Percentiles rank a stretch among this genome's conserved stretches.
These are phyloP conservation scores for Atkinsonella hypoxylon DNA, from an alignment of 2,329 filamentous ascomycete species.

Conservation along the genomic window DNA sequence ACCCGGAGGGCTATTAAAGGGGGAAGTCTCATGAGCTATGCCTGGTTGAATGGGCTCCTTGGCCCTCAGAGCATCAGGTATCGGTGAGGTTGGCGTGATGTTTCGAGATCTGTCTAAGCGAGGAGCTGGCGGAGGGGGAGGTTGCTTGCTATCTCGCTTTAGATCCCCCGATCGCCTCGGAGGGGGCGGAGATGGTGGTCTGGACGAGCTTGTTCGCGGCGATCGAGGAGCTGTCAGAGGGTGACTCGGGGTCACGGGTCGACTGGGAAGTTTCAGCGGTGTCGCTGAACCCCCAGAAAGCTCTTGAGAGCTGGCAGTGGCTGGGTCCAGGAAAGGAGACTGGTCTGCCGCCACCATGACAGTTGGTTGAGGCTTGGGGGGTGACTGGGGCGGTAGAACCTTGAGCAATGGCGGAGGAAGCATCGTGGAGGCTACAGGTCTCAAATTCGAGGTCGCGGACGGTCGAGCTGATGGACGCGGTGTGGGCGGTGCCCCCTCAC, in stretches of 20 bases:
- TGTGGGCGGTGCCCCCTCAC: conserved; percentile 13
- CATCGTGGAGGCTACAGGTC: conserved; percentile 13
- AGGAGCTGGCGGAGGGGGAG: conserved; percentile 63
- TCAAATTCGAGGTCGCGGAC: conserved; percentile 12
- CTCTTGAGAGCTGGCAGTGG: conserved; percentile 27
- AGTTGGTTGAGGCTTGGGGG: conserved; percentile 37
- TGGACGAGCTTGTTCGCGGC: conserved; percentile 33
- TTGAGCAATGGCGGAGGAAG: conserved; percentile 56
- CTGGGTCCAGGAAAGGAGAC: conserved; percentile 35
- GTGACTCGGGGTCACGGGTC: conserved; percentile 39
- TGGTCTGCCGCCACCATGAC: conserved; percentile 27
- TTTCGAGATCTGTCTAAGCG: conserved; percentile 56
- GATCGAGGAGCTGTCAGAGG: conserved; percentile 26
- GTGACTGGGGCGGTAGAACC: conserved; percentile 59
- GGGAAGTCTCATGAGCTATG: conserved; percentile 44
- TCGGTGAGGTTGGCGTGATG: conserved; percentile 12
- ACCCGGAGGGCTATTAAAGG: conserved; percentile 76
- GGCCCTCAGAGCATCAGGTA: conserved; percentile 8
- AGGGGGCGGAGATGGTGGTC: conserved; percentile 51
- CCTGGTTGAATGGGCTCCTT: conserved; percentile 9
- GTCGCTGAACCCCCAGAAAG: conserved; percentile 31
- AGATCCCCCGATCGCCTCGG: conserved; percentile 50
- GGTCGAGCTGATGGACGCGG: conserved; percentile 13
- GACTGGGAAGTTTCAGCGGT: conserved; percentile 41
- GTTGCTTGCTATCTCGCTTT: conserved; percentile 31